Conservation (phyloP, 2,329 filamentous ascomycete species). For the Colletotrichum lini region DNA sequence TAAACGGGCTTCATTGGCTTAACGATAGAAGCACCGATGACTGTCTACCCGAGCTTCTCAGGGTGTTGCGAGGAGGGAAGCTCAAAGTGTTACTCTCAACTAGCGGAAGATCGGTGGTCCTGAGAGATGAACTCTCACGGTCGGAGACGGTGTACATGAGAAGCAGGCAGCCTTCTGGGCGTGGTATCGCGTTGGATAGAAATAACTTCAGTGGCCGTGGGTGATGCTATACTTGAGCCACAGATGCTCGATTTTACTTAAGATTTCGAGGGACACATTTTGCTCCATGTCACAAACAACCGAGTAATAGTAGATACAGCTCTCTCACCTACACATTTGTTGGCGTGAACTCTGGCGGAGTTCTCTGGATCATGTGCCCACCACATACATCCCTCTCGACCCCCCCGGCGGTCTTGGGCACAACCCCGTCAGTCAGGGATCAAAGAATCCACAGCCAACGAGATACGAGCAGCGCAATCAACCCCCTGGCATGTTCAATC, state of each 20-base stretch:
- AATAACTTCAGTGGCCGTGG: background rate
- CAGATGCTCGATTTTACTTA: background rate
- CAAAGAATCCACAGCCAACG: no score
- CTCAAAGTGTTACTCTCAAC: slow-evolving; percentile 12
- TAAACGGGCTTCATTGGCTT: slow-evolving; percentile 25
- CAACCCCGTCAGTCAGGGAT: background rate
- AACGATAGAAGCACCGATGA: slow-evolving; percentile 3
- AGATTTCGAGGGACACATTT: no score
- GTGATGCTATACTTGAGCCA: no score
- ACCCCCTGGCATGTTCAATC: background rate
- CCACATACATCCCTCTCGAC: no score
- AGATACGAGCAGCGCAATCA: background rate
- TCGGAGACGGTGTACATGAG: slow-evolving; percentile 4
- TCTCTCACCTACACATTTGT: no score
- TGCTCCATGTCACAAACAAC: no score
- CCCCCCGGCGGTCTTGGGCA: no score
- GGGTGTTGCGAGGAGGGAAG: background rate
- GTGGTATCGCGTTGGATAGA: slow-evolving; percentile 5
- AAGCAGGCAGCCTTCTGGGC: background rate
- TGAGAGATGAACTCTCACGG: background rate
- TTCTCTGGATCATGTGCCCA: no score
- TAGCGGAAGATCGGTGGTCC: slow-evolving; percentile 11
- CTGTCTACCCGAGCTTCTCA: background rate
- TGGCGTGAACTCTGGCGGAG: no score
- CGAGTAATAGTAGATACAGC: no score